A percentile compares a stretch with the other conserved stretches of the same genome.
Evolutionary conservation across 257 asterid genomes (phyloP).

Genomic region (Gynochthodes officinalis): DNA sequence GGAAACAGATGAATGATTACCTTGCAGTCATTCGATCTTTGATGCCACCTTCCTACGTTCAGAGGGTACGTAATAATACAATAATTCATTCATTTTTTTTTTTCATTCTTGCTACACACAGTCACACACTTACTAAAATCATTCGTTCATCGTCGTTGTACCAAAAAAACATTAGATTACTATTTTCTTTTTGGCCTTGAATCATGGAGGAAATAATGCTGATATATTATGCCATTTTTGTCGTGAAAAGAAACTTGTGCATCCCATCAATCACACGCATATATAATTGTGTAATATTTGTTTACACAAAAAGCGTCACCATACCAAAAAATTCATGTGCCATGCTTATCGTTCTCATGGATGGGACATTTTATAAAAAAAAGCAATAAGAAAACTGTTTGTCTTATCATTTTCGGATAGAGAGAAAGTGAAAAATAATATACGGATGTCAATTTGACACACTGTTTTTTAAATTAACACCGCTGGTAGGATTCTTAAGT

Average conservation of each 20-base stretch:
- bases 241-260: constrained; percentile 3
- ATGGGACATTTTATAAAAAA: constrained; percentile 17
- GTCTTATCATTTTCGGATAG: not conserved
- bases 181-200: not conserved
- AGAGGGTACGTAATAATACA: constrained; percentile 27
- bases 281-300: not conserved
- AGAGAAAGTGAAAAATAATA: not conserved
- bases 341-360: constrained; percentile 13
- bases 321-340: not conserved
- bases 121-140: not conserved
- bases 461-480: constrained; percentile 11
- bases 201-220: not conserved
- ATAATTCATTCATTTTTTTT: not conserved
- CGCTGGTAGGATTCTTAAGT: constrained; percentile 5
- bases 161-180: too few species aligned
- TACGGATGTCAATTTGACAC: not conserved
- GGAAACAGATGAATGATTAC: constrained; percentile 48
- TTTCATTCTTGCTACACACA: not conserved
- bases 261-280: not conserved
- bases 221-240: not conserved
- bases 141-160: too few species aligned
- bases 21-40: constrained; percentile 42
- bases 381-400: not conserved
- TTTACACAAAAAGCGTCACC: constrained; percentile 5
- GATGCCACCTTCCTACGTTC: constrained; percentile 47